Conservation (phyloP, 2,329 filamentous ascomycete species). For the Teratosphaeria destructans region DNA sequence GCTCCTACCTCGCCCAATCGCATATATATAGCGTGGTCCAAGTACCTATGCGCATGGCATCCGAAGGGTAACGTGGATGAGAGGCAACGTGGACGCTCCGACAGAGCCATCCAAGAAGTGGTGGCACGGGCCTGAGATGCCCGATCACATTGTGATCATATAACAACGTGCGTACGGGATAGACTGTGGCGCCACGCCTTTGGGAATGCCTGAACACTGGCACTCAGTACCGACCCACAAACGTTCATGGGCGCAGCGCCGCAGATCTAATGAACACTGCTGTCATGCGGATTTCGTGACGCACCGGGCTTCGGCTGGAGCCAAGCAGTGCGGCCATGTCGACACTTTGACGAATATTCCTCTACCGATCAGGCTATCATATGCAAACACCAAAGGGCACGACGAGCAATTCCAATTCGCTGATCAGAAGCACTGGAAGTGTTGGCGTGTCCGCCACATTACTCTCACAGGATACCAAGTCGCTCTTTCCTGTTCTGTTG, state of each 20-base stretch:
- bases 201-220: not conserved
- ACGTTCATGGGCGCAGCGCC: not conserved
- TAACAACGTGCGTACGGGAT: not conserved
- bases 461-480: not conserved
- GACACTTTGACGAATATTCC: not conserved
- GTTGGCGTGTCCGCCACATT: not conserved
- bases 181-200: not conserved
- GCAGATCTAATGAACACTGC: not conserved
- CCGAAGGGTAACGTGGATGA: not conserved
- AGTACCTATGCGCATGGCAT: not conserved
- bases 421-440: not conserved
- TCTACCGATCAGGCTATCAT: not conserved
- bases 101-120: not conserved
- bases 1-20: not conserved
- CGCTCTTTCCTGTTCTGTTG: not conserved
- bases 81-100: not conserved
- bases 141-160: not conserved
- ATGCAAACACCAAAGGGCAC: not conserved
- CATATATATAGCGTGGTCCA: not conserved
- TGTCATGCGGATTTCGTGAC: not conserved
- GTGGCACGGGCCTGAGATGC: not conserved
- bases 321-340: not conserved
- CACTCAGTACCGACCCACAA: not conserved
- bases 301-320: not conserved
- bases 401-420: not conserved